phyloP scores from a whole-genome alignment of 768 basidiomycete genomes.

The Suillus paluster region DNA sequence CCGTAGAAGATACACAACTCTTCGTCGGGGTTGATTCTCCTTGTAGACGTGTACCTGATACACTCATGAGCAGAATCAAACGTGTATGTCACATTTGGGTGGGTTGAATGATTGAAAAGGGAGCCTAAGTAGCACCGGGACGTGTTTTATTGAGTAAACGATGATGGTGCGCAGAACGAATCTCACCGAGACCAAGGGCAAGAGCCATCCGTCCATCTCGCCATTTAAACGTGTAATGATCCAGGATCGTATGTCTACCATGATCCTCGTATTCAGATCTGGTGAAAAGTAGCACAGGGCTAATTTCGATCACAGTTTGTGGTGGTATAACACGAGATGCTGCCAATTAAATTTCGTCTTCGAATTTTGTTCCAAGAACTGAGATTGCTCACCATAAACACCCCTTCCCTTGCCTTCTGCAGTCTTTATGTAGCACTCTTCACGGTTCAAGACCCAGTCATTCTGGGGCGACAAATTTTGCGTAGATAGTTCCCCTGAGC shows the following conservation, averaged over 20 bases:
- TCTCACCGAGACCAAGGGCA: slow-evolving; percentile 74
- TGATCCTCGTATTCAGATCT: slow-evolving; percentile 71
- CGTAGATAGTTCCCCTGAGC: background rate
- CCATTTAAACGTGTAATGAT: slow-evolving; percentile 83
- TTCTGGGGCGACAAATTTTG: background rate
- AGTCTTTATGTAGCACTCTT: slow-evolving; percentile 52
- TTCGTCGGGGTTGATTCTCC: slow-evolving; percentile 58
- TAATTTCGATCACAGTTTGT: slow-evolving; percentile 76
- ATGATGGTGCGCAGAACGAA: background rate
- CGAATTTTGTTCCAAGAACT: background rate
- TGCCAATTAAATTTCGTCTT: slow-evolving; percentile 33
- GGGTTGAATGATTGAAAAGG: slow-evolving; percentile 76
- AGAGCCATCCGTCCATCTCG: slow-evolving; percentile 75
- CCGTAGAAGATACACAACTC: slow-evolving; percentile 85
- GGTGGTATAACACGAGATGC: slow-evolving; percentile 40
- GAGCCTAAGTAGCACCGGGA: slow-evolving; percentile 54
- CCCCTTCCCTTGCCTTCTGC: slow-evolving; percentile 59
- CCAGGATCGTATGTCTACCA: slow-evolving; percentile 65
- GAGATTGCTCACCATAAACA: slow-evolving; percentile 56
- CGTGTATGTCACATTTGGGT: slow-evolving; percentile 72
- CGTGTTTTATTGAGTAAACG: background rate
- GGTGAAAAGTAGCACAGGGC: slow-evolving; percentile 80
- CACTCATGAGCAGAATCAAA: slow-evolving; percentile 57
- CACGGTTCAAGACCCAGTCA: slow-evolving; percentile 42
- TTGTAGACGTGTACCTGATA: slow-evolving; percentile 64